A percentile compares a stretch with the other conserved stretches of the same genome.
phyloP scores from a whole-genome alignment of 169 alveolate species.

The Pseudocohnilembus persalinus region DNA sequence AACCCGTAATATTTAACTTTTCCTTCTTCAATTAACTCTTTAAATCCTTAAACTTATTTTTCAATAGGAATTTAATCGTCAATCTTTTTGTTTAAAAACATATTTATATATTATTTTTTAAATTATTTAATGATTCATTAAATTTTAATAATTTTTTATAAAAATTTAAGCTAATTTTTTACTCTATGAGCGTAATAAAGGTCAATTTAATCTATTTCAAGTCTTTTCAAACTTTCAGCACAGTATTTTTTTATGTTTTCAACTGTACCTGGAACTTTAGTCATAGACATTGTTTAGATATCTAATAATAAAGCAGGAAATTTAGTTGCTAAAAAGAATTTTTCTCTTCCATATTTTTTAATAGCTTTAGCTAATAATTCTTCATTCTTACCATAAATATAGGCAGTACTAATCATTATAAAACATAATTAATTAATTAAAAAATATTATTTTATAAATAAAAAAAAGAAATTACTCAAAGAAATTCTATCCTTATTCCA shows the following conservation, averaged over 20 bases:
- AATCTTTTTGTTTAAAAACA: not conserved
- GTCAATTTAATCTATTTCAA: conserved; percentile 3
- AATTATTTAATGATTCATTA: too few relatives aligned
- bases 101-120: too few relatives aligned
- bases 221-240: conserved; percentile 2
- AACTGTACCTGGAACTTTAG: not conserved
- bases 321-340: conserved; percentile 7
- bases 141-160: too few relatives aligned
- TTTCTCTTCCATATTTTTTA: conserved; percentile 14
- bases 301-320: not conserved
- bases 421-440: too few relatives aligned
- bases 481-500: not conserved
- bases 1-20: conserved; percentile 6
- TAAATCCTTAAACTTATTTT: not conserved
- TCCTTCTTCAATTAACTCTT: conserved; percentile 1
- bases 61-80: not conserved
- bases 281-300: not conserved
- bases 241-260: not conserved
- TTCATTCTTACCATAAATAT: not conserved
- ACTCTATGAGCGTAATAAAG: conserved; percentile 5
- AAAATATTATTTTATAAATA: too few relatives aligned
- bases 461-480: not conserved
- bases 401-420: not conserved
- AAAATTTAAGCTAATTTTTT: too few relatives aligned
- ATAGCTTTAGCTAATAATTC: conserved; percentile 1